Evolutionary conservation across 306 rosid genomes (phyloP).

Genomic region (Carpinus fangiana): DNA sequence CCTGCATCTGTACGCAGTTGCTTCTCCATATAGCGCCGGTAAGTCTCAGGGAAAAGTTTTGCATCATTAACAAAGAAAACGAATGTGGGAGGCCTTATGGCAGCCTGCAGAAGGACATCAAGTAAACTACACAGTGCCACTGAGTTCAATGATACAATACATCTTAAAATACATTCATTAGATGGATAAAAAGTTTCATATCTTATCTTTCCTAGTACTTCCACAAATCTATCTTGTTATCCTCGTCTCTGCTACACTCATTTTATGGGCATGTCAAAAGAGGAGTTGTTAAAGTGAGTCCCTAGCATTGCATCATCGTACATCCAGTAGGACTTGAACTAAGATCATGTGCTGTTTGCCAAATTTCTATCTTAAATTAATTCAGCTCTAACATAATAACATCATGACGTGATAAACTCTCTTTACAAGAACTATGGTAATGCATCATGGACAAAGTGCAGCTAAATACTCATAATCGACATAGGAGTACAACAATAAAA

Average conservation of each 20-base stretch:
- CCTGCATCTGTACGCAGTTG: constrained; percentile 85
- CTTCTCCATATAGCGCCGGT: constrained; percentile 88
- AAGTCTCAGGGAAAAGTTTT: constrained; percentile 86
- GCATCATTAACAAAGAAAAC: constrained; percentile 95
- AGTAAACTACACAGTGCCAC: background rate
- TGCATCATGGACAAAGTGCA: constrained; percentile 7
- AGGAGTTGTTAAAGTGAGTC: background rate
- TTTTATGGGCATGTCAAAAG: background rate
- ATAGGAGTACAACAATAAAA: constrained; percentile 3
- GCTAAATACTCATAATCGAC: constrained; percentile 14
- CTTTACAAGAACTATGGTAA: background rate
- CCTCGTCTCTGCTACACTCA: background rate
- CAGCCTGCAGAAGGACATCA: constrained; percentile 66
- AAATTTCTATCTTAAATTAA: background rate
- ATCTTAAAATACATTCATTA: background rate
- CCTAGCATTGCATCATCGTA: background rate
- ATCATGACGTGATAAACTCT: background rate
- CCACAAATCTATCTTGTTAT: background rate
- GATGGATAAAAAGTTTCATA: background rate
- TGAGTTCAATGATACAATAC: background rate
- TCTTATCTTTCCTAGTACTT: background rate
- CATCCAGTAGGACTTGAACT: background rate
- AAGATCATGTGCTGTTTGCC: background rate
- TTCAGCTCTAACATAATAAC: background rate
- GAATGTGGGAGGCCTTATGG: constrained; percentile 94